A percentile compares a stretch with the other conserved stretches of the same genome.
Conservation (phyloP, 495 filamentous ascomycete species). For the Evernia prunastri region DNA sequence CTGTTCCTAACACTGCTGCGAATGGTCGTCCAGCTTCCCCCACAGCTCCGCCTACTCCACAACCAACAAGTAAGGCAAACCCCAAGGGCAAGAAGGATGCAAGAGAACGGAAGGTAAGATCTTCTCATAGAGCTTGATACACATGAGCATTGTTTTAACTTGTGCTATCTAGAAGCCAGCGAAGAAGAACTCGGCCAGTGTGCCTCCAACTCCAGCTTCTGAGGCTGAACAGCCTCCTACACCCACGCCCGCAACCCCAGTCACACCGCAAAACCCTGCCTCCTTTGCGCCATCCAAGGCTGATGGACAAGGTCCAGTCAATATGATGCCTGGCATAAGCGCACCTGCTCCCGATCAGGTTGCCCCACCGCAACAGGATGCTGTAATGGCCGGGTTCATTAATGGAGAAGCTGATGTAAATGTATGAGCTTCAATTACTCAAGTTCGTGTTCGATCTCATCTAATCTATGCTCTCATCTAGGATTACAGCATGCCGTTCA, state of each 20-base stretch:
- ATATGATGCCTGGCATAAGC: conserved; percentile 39
- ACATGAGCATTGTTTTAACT: conserved; percentile 12
- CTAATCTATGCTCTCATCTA: conserved; percentile 15
- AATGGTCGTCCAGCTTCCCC: conserved; percentile 72
- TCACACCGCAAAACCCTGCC: conserved; percentile 68
- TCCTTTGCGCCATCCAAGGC: conserved; percentile 47
- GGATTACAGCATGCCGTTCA: conserved; percentile 54
- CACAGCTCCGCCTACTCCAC: conserved; percentile 76
- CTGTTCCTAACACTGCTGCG: conserved; percentile 56
- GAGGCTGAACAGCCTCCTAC: conserved; percentile 67
- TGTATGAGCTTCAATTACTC: conserved; percentile 35
- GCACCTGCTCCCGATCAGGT: conserved; percentile 38
- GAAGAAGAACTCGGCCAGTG: conserved; percentile 64
- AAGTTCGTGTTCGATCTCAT: conserved; percentile 1
- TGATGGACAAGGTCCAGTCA: conserved; percentile 46
- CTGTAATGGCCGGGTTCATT: conserved; percentile 27
- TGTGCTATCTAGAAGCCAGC: conserved; percentile 42
- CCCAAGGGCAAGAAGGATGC: conserved; percentile 76
- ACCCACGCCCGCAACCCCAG: conserved; percentile 76
- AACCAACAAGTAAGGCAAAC: conserved; percentile 66
- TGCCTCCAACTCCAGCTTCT: conserved; percentile 68
- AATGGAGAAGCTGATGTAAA: conserved; percentile 25
- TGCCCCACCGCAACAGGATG: conserved; percentile 39
- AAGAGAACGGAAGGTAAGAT: conserved; percentile 75
- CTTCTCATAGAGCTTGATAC: conserved; percentile 15